Evolutionary conservation across 164 flowering plant genomes (phyloP), one percentile per base, ranked within the genome.

Genomic region (Chimonanthus praecox): DNA sequence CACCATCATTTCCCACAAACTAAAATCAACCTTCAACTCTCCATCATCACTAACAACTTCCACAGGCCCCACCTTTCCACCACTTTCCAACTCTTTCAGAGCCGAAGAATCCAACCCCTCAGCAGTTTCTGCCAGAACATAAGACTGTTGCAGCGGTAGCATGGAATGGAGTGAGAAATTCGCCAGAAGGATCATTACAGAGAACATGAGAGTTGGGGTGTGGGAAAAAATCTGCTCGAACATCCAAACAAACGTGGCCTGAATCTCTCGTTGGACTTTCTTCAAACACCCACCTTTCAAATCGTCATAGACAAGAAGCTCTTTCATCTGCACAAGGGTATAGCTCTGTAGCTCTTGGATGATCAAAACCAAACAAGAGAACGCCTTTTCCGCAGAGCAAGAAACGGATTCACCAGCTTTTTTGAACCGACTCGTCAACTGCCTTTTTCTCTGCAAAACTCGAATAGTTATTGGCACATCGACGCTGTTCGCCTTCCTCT

Each of bases 351-450:
- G 82, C 83, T 92, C 99, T 5, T 89, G 79, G 49, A 94, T 90
- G 21, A 92, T 94, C 72, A 94, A 94, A 75, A 94, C 98, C 97
- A 92, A 88, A 1, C 95, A 92, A 2, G 94, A 87, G 73, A 94
- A 94, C 0, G 98, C 98, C 72, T 84, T 90, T 72, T 89, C 91
- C 50, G 91, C 88, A 0, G 98, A 92, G 73, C 89, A 87, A 74
- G 71, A 90, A 8, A 94, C 95, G 0, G 92, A 82, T 64, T 88
- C 97, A 13, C 90, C 88, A 3, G 82, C 91, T 15, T 83, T 93
- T 49, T 74, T 68, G 3, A 89, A 72, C 0, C 86, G 90, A 11
- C 88, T 85, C 43, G 83, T 62, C 99, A 84, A 87, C 71, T 80
- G 81, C 71, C 84, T 77, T 81, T 88, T 89, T 78, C 75, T 78